Percentiles rank a stretch among this genome's conserved stretches.
Evolutionary conservation across 1,284 basidiomycete species (phyloP).

Genomic region (Ustilago lituana): DNA sequence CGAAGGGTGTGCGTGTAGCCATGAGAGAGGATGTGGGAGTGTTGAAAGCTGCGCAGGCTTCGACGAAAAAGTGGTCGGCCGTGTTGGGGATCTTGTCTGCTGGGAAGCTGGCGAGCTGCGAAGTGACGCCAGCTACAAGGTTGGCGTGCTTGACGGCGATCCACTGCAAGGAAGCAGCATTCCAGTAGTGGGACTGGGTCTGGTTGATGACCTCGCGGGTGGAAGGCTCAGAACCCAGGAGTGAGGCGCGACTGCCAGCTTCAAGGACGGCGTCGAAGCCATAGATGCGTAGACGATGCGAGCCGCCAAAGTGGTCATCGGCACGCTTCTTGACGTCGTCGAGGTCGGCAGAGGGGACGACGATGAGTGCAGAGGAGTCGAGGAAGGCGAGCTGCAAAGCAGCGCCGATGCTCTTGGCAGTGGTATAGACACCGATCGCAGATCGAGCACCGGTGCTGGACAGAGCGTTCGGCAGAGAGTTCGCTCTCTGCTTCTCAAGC

Average conservation of each 20-base stretch:
- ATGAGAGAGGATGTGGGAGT: constrained; percentile 36
- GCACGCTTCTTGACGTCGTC: constrained; percentile 13
- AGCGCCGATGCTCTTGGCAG: constrained; percentile 24
- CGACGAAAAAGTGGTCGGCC: constrained; percentile 52
- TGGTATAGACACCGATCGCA: constrained; percentile 46
- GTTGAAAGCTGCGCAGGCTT: constrained; percentile 13
- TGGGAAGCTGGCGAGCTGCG: constrained; percentile 57
- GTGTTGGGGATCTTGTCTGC: constrained; percentile 57
- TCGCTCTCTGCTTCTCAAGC: constrained; percentile 5
- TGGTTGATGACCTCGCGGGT: constrained; percentile 29
- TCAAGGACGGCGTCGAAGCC: constrained; percentile 36
- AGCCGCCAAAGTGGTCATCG: constrained; percentile 28
- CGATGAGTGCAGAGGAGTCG: constrained; percentile 43
- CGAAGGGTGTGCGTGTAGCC: constrained; percentile 42
- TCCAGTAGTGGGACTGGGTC: constrained; percentile 53
- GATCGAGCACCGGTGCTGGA: constrained; percentile 25
- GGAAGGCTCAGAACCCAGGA: constrained; percentile 8
- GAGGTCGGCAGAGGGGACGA: constrained; percentile 39
- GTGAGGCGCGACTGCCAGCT: constrained; percentile 28
- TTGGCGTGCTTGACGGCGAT: constrained; percentile 48
- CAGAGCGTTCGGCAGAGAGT: constrained; percentile 21
- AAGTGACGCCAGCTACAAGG: constrained; percentile 54
- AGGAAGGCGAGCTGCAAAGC: constrained; percentile 33
- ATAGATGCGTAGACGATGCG: constrained; percentile 40
- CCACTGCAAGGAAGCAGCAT: constrained; percentile 39